Evolutionary conservation across 768 basidiomycete species (phyloP), one percentile per base, ranked within the genome.

Genomic region (Favolaschia claudopus): DNA sequence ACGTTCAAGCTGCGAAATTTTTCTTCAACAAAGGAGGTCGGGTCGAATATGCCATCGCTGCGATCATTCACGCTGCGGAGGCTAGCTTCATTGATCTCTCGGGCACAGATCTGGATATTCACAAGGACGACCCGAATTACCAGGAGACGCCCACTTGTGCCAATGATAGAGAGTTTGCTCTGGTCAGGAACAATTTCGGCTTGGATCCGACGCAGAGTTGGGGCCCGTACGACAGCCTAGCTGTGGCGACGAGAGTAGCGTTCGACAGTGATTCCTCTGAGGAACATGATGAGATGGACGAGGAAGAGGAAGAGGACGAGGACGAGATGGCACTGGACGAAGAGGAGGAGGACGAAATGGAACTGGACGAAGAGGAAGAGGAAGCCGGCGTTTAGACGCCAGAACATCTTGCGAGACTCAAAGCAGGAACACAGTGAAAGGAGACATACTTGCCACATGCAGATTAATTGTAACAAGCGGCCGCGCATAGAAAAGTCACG

Each of bases 151-250:
- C 49, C 17, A 9, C 27, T 5, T 51, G 56, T 31, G 33, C 9
- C 14, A 58, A 58, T 17, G 56, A 58, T 13, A 36, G 56, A 36
- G 56, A 58, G 28, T 58, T 44, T 12, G 56, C n/a, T 3, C 36
- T 51, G 5, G 49, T 58, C 7, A 51, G 36, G 42, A 51, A 51
- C 17, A 50, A 44, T 1, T 38, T 50, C 27, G 42, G 55, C n/a
- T 28, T 58, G 17, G 48, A 51, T 27, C 48, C 29, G 28, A 27
- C 6, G 20, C 19, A 50, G 20, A 17, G 4, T 9, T 51, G 56
- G 42, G 56, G 56, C 7, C 56, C 56, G 0, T 58, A 58, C 19
- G 43, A 29, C 17, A 8, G 10, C 3, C 13, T 15, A 32, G 20
- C 50, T 24, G 6, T 17, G 25, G 42, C 12, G 12, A 27, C 31